Evolutionary conservation across 768 basidiomycete species (phyloP).

Genomic region (Sporobolomyces pararoseus): DNA sequence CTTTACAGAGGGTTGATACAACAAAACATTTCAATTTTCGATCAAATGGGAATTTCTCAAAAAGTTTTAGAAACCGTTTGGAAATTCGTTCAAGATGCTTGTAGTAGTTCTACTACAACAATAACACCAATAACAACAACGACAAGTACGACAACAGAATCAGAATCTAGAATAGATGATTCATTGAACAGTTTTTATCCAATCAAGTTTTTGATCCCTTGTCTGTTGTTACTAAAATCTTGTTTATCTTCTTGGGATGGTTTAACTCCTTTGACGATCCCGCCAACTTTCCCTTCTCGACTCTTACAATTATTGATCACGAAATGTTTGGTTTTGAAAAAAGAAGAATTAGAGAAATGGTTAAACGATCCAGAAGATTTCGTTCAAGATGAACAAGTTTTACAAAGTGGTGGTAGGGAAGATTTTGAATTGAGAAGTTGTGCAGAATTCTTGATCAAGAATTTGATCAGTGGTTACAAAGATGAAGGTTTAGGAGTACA

Average conservation of each 20-base stretch:
- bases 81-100: slow-evolving; percentile 15
- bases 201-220: slow-evolving; percentile 37
- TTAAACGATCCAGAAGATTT: slow-evolving; percentile 88
- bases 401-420: too few species aligned
- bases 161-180: too few species aligned
- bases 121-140: too few species aligned
- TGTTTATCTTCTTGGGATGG: slow-evolving; percentile 41
- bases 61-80: slow-evolving; percentile 22
- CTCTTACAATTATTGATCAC: slow-evolving; percentile 68
- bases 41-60: slow-evolving; percentile 23
- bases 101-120: too few species aligned
- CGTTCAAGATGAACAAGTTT: too few species aligned
- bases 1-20: slow-evolving; percentile 33
- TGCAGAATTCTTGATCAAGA: slow-evolving; percentile 88
- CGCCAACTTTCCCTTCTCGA: slow-evolving; percentile 48
- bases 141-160: too few species aligned
- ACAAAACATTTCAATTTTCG: slow-evolving; percentile 26
- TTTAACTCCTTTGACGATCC: slow-evolving; percentile 16
- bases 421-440: slow-evolving; percentile 79
- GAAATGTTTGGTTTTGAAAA: slow-evolving; percentile 76
- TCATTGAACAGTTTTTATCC: slow-evolving; percentile 30
- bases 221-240: slow-evolving; percentile 39
- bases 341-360: slow-evolving; percentile 77
- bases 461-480: slow-evolving; percentile 66
- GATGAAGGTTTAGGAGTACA: slow-evolving; percentile 67